Conservation (phyloP, 73 alveolate genomes). For the Blepharisma stoltei region DNA sequence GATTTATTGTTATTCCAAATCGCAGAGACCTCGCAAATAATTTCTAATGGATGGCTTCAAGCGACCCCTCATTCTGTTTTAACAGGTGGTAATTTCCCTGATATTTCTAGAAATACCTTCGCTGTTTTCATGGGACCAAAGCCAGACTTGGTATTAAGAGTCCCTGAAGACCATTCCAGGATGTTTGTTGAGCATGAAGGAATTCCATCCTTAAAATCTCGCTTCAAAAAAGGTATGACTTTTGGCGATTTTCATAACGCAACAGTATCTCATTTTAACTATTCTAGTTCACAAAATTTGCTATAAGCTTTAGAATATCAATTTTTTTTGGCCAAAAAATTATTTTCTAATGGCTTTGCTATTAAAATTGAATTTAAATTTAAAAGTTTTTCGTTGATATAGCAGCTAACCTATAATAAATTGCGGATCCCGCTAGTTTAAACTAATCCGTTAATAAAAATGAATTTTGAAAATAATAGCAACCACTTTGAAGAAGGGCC, state of each 20-base stretch:
- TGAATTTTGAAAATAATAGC: too few relatives aligned
- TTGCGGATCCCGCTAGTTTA: too few relatives aligned
- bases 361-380: too few relatives aligned
- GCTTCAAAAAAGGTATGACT: constrained; percentile 42
- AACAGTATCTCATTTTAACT: constrained; percentile 30
- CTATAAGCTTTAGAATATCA: too few relatives aligned
- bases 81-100: constrained; percentile 42
- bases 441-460: too few relatives aligned
- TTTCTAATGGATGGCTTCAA: constrained; percentile 68
- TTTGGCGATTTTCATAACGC: constrained; percentile 40
- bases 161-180: constrained; percentile 16
- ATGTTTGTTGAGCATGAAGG: constrained; percentile 35
- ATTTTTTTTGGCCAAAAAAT: too few relatives aligned
- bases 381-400: too few relatives aligned
- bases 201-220: constrained; percentile 30
- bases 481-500: too few relatives aligned
- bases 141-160: constrained; percentile 15
- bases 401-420: too few relatives aligned
- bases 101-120: constrained; percentile 63
- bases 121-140: constrained; percentile 71
- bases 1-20: constrained; percentile 63
- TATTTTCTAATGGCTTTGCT: too few relatives aligned
- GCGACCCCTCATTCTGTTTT: constrained; percentile 79
- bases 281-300: too few relatives aligned
- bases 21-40: constrained; percentile 73